Evolutionary conservation across 306 rosid species (phyloP).

Genomic region (Rubus parviflorus): DNA sequence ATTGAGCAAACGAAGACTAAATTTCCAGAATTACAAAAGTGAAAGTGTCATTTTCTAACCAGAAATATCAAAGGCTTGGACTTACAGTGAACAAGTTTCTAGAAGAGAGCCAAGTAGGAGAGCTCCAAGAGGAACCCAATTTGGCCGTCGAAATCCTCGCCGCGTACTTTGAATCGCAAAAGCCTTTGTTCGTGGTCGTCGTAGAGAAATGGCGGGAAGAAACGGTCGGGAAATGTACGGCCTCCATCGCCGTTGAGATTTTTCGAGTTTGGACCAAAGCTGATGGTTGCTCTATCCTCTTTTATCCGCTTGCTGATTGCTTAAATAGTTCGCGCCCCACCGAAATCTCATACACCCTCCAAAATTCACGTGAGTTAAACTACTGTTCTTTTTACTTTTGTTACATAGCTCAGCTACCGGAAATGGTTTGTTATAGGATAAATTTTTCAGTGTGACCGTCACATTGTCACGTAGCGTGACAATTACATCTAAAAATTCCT

Average conservation of each 20-base stretch:
- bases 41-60: too few relatives aligned
- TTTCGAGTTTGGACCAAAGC: neutral
- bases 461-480: too few relatives aligned
- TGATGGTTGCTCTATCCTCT: slow-evolving; percentile 11
- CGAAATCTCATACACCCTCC: neutral
- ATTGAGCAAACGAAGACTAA: neutral
- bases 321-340: slow-evolving; percentile 1
- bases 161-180: slow-evolving; percentile 27
- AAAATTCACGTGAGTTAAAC: neutral
- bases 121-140: slow-evolving; percentile 47
- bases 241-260: slow-evolving; percentile 53
- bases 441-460: too few relatives aligned
- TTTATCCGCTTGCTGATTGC: neutral
- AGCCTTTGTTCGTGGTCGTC: slow-evolving; percentile 29
- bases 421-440: too few relatives aligned
- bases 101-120: slow-evolving; percentile 50
- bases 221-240: slow-evolving; percentile 57
- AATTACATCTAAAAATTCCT: too few relatives aligned
- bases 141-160: slow-evolving; percentile 28
- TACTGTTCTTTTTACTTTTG: too few relatives aligned
- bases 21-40: neutral
- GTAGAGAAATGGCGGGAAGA: slow-evolving; percentile 69
- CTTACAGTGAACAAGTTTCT: slow-evolving; percentile 76
- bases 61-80: neutral
- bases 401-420: too few relatives aligned